A percentile compares a stretch with the other conserved stretches of the same genome.
These are phyloP conservation scores for Solanum pimpinellifolium DNA, from an alignment of 257 asterid species.

Conservation along the genomic window DNA sequence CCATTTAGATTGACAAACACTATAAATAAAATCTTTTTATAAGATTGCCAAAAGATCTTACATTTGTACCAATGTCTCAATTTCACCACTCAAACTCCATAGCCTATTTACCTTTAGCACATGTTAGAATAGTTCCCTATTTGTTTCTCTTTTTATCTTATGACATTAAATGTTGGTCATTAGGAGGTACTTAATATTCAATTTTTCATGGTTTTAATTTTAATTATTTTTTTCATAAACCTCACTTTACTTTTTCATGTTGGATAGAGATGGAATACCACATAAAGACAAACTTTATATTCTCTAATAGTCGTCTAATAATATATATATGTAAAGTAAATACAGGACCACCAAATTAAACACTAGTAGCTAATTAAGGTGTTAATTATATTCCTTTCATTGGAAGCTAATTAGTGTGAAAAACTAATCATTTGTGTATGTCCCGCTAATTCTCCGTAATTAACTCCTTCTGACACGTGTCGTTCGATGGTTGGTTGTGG, in stretches of 20 bases:
- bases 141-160: neutral
- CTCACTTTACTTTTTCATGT: neutral
- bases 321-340: neutral
- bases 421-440: neutral
- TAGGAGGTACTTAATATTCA: conserved; percentile 2
- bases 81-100: conserved; percentile 8
- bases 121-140: neutral
- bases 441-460: conserved; percentile 17
- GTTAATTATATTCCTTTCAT: conserved; percentile 2
- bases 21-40: neutral
- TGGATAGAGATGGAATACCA: neutral
- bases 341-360: neutral
- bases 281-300: neutral
- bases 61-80: neutral
- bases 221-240: neutral
- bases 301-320: neutral
- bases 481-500: conserved; percentile 14
- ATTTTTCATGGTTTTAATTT: neutral
- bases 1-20: neutral
- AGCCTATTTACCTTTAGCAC: neutral
- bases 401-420: conserved; percentile 1
- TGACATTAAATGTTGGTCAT: neutral
- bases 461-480: conserved; percentile 12
- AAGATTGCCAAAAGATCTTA: neutral
- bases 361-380: neutral